These are phyloP conservation scores for Apostasia ramifera DNA, from an alignment of 106 monocot species.

Conservation along the genomic window DNA sequence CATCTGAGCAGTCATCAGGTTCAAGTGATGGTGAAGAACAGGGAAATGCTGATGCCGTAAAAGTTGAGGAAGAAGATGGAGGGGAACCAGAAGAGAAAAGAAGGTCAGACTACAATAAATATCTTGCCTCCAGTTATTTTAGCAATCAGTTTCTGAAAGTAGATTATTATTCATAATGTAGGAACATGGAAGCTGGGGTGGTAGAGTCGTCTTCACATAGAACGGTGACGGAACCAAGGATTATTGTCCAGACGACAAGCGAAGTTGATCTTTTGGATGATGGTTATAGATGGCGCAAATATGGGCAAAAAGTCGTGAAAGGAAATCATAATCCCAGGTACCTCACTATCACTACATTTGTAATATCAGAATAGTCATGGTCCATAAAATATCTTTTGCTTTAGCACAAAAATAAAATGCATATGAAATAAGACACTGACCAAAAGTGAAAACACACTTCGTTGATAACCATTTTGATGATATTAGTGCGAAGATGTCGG, in stretches of 20 bases:
- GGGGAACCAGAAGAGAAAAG: conserved; percentile 43
- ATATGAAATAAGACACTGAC: background rate
- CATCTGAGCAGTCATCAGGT: conserved; percentile 53
- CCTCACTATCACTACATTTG: background rate
- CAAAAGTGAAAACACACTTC: background rate
- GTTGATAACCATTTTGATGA: background rate
- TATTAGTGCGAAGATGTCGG: background rate
- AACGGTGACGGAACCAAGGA: conserved; percentile 56
- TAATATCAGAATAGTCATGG: background rate
- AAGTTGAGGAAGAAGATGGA: conserved; percentile 26
- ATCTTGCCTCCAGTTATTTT: background rate
- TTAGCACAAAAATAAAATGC: background rate
- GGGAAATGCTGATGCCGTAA: conserved; percentile 26
- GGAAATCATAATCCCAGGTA: conserved; percentile 88
- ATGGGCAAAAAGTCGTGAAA: conserved; percentile 95
- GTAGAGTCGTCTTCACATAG: conserved; percentile 39
- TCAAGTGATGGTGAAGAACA: conserved; percentile 65
- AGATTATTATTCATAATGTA: background rate
- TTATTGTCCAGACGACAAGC: conserved; percentile 92
- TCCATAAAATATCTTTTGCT: background rate
- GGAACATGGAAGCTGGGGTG: conserved; percentile 30
- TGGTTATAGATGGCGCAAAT: conserved; percentile 97
- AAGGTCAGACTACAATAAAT: conserved; percentile 28
- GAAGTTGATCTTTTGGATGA: conserved; percentile 92
- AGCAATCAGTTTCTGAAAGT: background rate